Evolutionary conservation across 768 basidiomycete species (phyloP).

Genomic region (Coprinellus micaceus): DNA sequence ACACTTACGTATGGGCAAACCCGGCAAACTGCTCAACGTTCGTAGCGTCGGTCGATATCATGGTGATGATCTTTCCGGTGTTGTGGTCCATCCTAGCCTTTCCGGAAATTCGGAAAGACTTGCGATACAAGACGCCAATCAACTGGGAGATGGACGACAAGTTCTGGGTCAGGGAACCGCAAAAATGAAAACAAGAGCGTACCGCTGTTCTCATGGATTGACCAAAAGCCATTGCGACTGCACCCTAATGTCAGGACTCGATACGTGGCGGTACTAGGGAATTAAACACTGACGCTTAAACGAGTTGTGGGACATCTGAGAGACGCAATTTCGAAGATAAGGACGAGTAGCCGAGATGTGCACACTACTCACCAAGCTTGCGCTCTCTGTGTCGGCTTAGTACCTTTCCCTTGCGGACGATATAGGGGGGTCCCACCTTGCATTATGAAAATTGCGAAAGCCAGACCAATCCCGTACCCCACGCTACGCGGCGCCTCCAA

Average conservation of each 20-base stretch:
- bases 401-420: background rate
- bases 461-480: conserved; percentile 62
- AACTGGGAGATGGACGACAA: conserved; percentile 26
- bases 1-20: conserved; percentile 39
- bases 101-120: conserved; percentile 64
- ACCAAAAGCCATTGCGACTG: conserved; percentile 46
- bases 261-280: background rate
- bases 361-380: conserved; percentile 34
- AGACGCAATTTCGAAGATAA: background rate
- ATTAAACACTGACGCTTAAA: conserved; percentile 29
- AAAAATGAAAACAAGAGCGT: too few species aligned
- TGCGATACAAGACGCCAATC: conserved; percentile 54
- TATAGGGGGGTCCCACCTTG: conserved; percentile 38
- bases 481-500: conserved; percentile 41
- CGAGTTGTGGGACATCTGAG: conserved; percentile 44
- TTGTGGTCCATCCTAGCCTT: conserved; percentile 53
- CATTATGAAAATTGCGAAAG: conserved; percentile 56
- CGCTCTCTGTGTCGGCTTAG: conserved; percentile 28
- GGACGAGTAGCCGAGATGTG: background rate
- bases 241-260: background rate
- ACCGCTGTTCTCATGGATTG: conserved; percentile 34
- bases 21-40: conserved; percentile 46
- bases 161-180: background rate
- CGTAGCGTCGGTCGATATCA: conserved; percentile 63
- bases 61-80: conserved; percentile 64